Evolutionary conservation across 345 rosid genomes (phyloP), one percentile per base, ranked within the genome.

Genomic region (Moricandia arvensis): DNA sequence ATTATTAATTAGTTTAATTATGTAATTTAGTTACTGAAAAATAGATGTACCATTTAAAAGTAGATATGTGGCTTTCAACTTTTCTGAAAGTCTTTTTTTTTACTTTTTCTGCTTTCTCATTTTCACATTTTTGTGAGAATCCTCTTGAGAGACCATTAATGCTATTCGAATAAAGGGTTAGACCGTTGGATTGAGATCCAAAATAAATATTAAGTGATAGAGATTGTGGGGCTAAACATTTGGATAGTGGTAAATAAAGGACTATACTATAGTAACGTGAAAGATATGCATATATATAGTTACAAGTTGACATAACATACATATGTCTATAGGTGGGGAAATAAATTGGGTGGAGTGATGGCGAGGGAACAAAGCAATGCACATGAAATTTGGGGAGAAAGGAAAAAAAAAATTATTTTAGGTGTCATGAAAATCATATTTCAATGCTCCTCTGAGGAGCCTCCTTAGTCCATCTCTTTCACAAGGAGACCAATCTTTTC

Each of bases 261-360:
- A 63, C 43, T 51, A 71, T 77, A 45, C 76, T 15, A 57, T 33
- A 57, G 75, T 66, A 66, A 5, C 41, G 76, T 71, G 41, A 57
- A 57, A 66, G 47, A 66, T 35, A 66, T 59, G 27, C 2, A 2
- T 11, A 47, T 35, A 8, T 9, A 59, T 47, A 26, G 34, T 59
- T 59, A 78, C 72, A 72, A 66, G 59, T 72, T 59, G 77, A 59
- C 31, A 71, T 45, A 71, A 53, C 17, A 9, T 59, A 9, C 43
- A 27, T 45, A 53, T 29, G 31, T 59, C 29, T 51, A 53, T 67
- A 30, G 69, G 74, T 78, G 74, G 78, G 64, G 69, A 73, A 78
- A 53, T 78, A 51, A 78, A 72, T 77, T 21, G 73, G 70, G 57
- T 78, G 81, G 81, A 61, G 81, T 78, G 81, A 78, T 78, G 66